A percentile compares a stretch with the other conserved stretches of the same genome.
These are phyloP conservation scores for Spergularia bocconei DNA, from an alignment of 148 eudicot species.

Conservation along the genomic window DNA sequence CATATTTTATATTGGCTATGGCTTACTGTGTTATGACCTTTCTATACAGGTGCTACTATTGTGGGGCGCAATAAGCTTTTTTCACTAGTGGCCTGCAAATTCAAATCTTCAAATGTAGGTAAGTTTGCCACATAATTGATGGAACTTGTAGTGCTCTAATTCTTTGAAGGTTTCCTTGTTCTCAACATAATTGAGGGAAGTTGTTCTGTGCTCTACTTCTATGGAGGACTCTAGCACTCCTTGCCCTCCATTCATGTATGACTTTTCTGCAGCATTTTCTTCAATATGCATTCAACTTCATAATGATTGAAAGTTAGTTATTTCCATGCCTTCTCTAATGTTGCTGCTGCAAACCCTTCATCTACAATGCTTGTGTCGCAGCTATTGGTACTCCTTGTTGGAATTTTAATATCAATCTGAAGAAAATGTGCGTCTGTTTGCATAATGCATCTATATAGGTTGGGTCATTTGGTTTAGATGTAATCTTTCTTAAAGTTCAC, in stretches of 20 bases:
- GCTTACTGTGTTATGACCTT: slow-evolving; percentile 11
- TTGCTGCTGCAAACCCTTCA: not conserved
- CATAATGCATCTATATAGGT: not conserved
- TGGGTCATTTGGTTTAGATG: not conserved
- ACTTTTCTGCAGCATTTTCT: not conserved
- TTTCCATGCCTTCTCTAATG: not conserved
- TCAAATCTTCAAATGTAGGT: slow-evolving; percentile 36
- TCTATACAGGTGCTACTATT: slow-evolving; percentile 32
- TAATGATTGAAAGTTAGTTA: not conserved
- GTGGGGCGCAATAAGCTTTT: slow-evolving; percentile 45
- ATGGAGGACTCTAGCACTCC: no score
- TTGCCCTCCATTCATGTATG: not conserved
- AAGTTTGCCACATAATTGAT: slow-evolving; percentile 1
- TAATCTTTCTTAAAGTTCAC: not conserved
- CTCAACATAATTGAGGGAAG: no score
- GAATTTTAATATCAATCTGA: not conserved
- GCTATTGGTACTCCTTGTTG: not conserved
- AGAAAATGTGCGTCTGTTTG: not conserved
- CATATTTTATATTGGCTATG: slow-evolving; percentile 3
- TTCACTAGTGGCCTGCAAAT: slow-evolving; percentile 40
- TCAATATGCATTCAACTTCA: not conserved
- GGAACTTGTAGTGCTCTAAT: no score
- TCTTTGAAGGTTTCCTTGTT: no score
- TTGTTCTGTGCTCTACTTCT: no score
- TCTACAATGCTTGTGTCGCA: not conserved